Conservation (phyloP, 441 rosid genomes). For the Pelargonium fulgidum region DNA sequence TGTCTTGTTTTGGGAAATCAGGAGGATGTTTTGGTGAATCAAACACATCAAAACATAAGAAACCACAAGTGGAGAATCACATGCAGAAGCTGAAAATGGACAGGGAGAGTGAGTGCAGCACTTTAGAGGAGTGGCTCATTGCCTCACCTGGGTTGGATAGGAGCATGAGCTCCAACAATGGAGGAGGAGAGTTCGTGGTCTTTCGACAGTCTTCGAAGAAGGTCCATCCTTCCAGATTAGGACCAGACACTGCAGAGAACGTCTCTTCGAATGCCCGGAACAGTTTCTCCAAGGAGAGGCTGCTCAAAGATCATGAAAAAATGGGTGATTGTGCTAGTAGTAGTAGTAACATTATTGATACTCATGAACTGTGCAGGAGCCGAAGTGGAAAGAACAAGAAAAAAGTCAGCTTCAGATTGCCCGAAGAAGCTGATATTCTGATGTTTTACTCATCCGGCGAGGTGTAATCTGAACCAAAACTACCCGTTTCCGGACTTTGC, state of each 20-base stretch:
- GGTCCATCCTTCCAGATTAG: constrained; percentile 21
- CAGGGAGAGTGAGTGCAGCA: constrained; percentile 9
- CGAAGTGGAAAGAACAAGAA: constrained; percentile 28
- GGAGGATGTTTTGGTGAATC: no score
- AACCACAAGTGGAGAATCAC: constrained; percentile 1
- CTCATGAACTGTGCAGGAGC: background rate
- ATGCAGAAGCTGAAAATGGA: background rate
- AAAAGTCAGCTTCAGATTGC: constrained; percentile 40
- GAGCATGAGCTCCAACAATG: background rate
- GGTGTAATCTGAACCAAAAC: background rate
- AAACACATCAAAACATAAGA: background rate
- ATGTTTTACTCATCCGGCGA: constrained; percentile 23
- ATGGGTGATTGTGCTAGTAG: constrained; percentile 1
- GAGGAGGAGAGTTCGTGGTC: constrained; percentile 24
- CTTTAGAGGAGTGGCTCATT: constrained; percentile 30
- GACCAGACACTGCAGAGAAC: constrained; percentile 3
- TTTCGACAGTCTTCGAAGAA: constrained; percentile 20
- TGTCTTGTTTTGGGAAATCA: constrained; percentile 1
- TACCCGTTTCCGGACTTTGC: background rate
- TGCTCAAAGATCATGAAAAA: constrained; percentile 12
- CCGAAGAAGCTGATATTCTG: constrained; percentile 35
- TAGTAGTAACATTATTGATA: background rate
- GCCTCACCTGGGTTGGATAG: constrained; percentile 25
- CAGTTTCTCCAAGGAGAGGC: constrained; percentile 20
- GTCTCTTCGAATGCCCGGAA: background rate